Conservation (phyloP, 176 grass and related monocot species). For the Chrysopogon serrulatus region DNA sequence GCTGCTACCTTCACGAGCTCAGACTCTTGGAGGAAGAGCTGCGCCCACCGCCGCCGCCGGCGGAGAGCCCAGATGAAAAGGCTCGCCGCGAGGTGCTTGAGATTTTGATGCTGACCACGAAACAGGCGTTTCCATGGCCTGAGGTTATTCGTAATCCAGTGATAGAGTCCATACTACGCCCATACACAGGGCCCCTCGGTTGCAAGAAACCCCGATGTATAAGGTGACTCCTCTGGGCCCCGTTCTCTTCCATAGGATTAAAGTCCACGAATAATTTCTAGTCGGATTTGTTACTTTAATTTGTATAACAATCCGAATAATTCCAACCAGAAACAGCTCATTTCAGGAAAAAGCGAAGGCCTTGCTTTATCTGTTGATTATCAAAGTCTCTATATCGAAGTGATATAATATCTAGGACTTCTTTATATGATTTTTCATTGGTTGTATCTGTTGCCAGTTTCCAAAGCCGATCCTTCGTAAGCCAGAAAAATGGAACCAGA, state of each 20-base stretch:
- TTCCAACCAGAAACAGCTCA: too few relatives aligned
- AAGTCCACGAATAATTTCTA: too few relatives aligned
- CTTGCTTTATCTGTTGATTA: not conserved
- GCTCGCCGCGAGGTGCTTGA: not conserved
- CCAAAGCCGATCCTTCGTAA: not conserved
- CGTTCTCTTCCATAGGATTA: too few relatives aligned
- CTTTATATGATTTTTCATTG: not conserved
- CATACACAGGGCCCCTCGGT: not conserved
- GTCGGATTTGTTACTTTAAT: too few relatives aligned
- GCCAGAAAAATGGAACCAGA: not conserved
- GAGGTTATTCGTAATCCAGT: not conserved
- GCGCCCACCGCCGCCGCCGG: not conserved
- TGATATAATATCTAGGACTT: not conserved
- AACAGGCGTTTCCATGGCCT: not conserved
- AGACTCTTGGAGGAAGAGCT: not conserved
- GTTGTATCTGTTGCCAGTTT: not conserved
- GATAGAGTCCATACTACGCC: not conserved
- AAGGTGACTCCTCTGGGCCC: not conserved
- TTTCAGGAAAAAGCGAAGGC: too few relatives aligned
- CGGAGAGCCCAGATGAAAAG: not conserved
- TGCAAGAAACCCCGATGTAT: not conserved
- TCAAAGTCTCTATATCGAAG: not conserved
- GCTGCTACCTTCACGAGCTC: not conserved
- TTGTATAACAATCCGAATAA: too few relatives aligned
- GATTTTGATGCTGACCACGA: not conserved